phyloP scores from a whole-genome alignment of 768 basidiomycete genomes.

The Hortiboletus campestris region DNA sequence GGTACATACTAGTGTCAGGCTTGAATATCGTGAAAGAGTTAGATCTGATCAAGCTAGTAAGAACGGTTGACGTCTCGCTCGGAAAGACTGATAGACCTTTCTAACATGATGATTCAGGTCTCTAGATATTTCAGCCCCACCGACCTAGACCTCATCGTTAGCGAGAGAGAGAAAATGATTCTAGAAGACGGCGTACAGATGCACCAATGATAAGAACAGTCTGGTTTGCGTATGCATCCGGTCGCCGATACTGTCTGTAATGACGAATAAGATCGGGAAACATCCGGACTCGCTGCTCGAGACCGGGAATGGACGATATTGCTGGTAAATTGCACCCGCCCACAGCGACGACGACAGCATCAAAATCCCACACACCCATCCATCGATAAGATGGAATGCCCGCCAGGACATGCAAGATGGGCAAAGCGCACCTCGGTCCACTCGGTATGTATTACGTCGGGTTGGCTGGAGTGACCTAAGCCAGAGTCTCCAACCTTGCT shows the following conservation, averaged over 20 bases:
- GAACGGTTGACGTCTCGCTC: neutral
- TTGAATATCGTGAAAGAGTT: neutral
- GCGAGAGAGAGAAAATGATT: neutral
- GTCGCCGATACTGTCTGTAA: slow-evolving; percentile 41
- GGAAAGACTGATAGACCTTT: slow-evolving; percentile 5
- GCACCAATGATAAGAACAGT: slow-evolving; percentile 11
- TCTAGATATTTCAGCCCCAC: slow-evolving; percentile 9
- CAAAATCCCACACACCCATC: slow-evolving; percentile 3
- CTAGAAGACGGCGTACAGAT: too few relatives aligned
- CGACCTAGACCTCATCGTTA: neutral
- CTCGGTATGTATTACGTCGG: slow-evolving; percentile 17
- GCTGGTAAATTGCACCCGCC: slow-evolving; percentile 7
- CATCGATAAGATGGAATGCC: too few relatives aligned
- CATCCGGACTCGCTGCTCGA: slow-evolving; percentile 7
- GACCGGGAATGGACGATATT: slow-evolving; percentile 10
- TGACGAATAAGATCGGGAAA: slow-evolving; percentile 38
- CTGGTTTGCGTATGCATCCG: slow-evolving; percentile 35
- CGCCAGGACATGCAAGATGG: too few relatives aligned
- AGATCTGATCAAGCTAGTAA: neutral
- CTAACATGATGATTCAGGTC: slow-evolving; percentile 3
- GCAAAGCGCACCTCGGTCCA: slow-evolving; percentile 9
- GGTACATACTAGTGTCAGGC: slow-evolving; percentile 1
- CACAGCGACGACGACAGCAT: slow-evolving; percentile 7
- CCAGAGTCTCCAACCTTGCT: neutral
- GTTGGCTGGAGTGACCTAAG: slow-evolving; percentile 1